Conservation (phyloP, 352 stramenopile genomes). For the Globisporangium recalcitrans region DNA sequence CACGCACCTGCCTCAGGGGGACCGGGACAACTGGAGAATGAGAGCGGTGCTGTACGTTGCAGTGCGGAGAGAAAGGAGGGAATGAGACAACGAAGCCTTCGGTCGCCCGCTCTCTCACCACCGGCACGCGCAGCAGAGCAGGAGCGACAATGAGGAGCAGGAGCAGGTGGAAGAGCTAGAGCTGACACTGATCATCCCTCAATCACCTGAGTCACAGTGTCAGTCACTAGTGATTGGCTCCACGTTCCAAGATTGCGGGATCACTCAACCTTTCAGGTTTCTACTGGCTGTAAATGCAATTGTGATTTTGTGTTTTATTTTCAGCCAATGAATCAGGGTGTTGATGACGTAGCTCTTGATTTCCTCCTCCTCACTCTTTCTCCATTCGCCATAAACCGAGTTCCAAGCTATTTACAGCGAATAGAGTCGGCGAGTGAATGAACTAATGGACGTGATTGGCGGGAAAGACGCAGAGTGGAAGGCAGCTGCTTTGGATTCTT, state of each 20-base stretch:
- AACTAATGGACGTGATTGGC: neutral
- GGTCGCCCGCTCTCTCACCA: neutral
- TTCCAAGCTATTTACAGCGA: neutral
- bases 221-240: neutral
- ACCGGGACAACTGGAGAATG: neutral
- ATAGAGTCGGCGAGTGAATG: too few relatives aligned
- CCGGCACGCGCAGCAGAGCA: neutral
- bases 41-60: neutral
- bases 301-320: too few relatives aligned
- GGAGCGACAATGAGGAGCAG: neutral
- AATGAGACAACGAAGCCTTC: neutral
- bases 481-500: slow-evolving; percentile 7
- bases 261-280: too few relatives aligned
- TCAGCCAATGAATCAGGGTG: too few relatives aligned
- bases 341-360: neutral
- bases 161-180: too few relatives aligned
- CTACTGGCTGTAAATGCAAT: neutral
- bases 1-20: neutral
- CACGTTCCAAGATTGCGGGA: too few relatives aligned
- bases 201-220: neutral
- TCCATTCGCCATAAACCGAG: neutral
- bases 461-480: neutral
- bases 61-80: neutral
- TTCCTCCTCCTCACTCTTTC: neutral
- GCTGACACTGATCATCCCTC: neutral